These are phyloP conservation scores for Jamesozyma spencerorum DNA, from an alignment of 805 yeast genomes.

Conservation along the genomic window DNA sequence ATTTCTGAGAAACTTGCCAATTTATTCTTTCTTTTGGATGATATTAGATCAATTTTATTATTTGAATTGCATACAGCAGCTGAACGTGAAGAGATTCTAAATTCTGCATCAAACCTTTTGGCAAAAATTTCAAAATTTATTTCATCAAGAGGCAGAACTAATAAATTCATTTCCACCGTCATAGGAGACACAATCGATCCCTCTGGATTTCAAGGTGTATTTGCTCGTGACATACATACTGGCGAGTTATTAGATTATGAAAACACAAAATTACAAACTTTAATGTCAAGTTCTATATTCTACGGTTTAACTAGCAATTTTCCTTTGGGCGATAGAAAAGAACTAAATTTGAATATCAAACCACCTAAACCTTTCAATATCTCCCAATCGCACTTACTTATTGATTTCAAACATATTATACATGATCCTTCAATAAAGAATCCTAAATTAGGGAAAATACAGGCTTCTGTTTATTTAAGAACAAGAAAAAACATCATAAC, in stretches of 20 bases:
- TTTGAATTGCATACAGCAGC: constrained; percentile 44
- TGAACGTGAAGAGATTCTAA: constrained; percentile 42
- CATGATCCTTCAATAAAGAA: constrained; percentile 48
- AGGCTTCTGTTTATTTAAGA: constrained; percentile 64
- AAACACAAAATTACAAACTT: constrained; percentile 40
- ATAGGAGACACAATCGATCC: constrained; percentile 32
- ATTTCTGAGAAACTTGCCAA: constrained; percentile 46
- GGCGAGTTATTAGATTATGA: constrained; percentile 46
- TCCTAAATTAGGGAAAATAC: constrained; percentile 60
- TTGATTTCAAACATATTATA: constrained; percentile 63
- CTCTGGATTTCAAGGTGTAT: constrained; percentile 57
- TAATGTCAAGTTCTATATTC: constrained; percentile 60
- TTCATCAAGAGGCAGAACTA: constrained; percentile 34
- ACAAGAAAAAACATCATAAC: constrained; percentile 56
- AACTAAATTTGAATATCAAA: constrained; percentile 36
- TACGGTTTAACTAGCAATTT: constrained; percentile 66
- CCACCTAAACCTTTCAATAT: constrained; percentile 39
- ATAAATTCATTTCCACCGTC: constrained; percentile 14
- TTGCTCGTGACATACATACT: constrained; percentile 51
- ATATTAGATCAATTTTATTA: constrained; percentile 44
- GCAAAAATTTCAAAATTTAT: constrained; percentile 54
- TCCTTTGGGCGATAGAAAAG: constrained; percentile 39
- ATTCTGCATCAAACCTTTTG: constrained; percentile 43
- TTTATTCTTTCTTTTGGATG: constrained; percentile 50
- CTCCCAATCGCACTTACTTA: constrained; percentile 52